phyloP scores from a whole-genome alignment of 257 asterid genomes.

The Hygrophila difformis region DNA sequence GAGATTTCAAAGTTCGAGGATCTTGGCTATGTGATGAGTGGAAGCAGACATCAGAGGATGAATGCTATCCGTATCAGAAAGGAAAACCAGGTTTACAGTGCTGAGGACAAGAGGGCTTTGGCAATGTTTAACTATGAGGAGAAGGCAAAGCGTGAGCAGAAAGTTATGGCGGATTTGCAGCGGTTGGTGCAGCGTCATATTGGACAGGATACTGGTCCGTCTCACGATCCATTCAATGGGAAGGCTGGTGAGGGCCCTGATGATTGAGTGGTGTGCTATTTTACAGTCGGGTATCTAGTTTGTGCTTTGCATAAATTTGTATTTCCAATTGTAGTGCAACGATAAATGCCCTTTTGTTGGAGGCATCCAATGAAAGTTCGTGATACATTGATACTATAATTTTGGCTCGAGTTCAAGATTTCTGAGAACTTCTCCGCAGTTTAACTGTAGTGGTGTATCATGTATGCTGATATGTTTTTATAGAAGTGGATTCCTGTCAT shows the following conservation, averaged over 20 bases:
- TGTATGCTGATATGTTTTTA: constrained; percentile 1
- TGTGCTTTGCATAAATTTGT: constrained; percentile 9
- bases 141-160: constrained; percentile 94
- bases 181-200: constrained; percentile 93
- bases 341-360: constrained; percentile 10
- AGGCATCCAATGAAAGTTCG: neutral
- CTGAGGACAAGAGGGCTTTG: constrained; percentile 92
- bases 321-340: constrained; percentile 14
- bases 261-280: constrained; percentile 25
- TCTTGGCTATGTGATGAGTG: constrained; percentile 99
- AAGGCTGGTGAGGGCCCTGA: constrained; percentile 50
- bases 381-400: constrained; percentile 8
- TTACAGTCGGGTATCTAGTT: constrained; percentile 6
- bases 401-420: neutral
- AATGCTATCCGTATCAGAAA: constrained; percentile 98
- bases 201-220: constrained; percentile 76
- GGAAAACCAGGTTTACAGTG: constrained; percentile 97
- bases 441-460: too few species aligned
- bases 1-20: constrained; percentile 81
- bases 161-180: constrained; percentile 98
- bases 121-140: constrained; percentile 99
- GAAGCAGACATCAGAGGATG: constrained; percentile 99
- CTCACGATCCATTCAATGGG: constrained; percentile 85
- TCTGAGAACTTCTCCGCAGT: neutral
- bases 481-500: neutral